These are phyloP conservation scores for Aegilops umbellulata DNA, from an alignment of 176 grass and related monocot species.

Conservation along the genomic window DNA sequence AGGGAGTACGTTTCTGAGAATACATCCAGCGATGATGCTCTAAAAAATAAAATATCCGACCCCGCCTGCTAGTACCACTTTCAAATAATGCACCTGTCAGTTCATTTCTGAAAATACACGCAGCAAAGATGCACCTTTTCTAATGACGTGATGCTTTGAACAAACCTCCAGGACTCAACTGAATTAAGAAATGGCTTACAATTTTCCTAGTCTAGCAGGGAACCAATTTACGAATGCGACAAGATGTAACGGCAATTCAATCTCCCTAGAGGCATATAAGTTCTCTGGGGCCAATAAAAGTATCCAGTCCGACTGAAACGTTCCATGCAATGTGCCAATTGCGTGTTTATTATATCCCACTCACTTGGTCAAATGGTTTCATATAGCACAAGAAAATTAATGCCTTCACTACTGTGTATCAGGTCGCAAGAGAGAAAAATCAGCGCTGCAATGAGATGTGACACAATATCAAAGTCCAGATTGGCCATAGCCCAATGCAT, in stretches of 20 bases:
- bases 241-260: not conserved
- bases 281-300: not conserved
- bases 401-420: not conserved
- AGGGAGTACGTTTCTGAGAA: too few relatives aligned
- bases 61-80: not conserved
- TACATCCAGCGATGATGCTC: too few relatives aligned
- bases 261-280: not conserved
- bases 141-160: constrained; percentile 3
- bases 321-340: not conserved
- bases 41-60: too few relatives aligned
- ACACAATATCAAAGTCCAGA: not conserved
- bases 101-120: not conserved
- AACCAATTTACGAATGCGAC: not conserved
- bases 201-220: not conserved
- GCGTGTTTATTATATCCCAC: not conserved
- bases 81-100: not conserved
- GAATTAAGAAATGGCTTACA: not conserved
- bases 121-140: not conserved
- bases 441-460: not conserved
- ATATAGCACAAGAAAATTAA: not conserved
- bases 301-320: not conserved
- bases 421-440: not conserved
- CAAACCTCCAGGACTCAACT: not conserved
- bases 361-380: not conserved
- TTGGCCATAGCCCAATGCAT: not conserved